Conservation (phyloP, 208 protist genomes). For the Crithidia thermophila region DNA sequence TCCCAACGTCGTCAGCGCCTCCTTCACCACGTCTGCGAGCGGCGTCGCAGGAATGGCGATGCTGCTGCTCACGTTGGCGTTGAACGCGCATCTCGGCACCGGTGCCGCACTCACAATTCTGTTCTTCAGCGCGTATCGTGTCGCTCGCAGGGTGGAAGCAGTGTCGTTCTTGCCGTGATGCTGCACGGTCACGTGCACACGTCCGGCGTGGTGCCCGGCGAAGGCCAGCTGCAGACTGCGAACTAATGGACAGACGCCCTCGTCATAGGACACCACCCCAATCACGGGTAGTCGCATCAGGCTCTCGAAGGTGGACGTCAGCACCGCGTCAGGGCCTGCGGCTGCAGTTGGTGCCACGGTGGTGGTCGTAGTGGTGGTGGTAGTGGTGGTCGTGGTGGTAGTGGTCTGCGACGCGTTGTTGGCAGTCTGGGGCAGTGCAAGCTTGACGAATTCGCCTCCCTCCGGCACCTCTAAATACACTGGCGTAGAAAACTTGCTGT, state of each 20-base stretch:
- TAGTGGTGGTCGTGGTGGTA: no score
- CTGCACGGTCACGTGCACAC: slow-evolving; percentile 18
- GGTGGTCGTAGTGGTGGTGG: no score
- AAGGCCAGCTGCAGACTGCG: slow-evolving; percentile 54
- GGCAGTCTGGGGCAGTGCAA: no score
- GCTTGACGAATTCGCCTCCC: no score
- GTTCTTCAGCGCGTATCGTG: slow-evolving; percentile 26
- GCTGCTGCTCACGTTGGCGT: background rate
- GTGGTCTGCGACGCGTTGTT: no score
- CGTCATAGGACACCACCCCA: slow-evolving; percentile 39
- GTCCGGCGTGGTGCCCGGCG: slow-evolving; percentile 36
- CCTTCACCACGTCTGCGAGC: slow-evolving; percentile 1
- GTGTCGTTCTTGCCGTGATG: slow-evolving; percentile 14
- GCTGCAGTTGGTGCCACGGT: background rate
- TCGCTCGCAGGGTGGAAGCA: slow-evolving; percentile 19
- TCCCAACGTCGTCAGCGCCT: background rate
- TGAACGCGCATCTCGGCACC: slow-evolving; percentile 33
- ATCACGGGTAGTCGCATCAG: slow-evolving; percentile 64
- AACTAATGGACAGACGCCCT: slow-evolving; percentile 50
- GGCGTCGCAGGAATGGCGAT: background rate
- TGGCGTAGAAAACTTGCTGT: slow-evolving; percentile 21
- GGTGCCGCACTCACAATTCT: slow-evolving; percentile 28
- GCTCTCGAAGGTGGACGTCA: slow-evolving; percentile 20
- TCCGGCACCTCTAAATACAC: slow-evolving; percentile 29
- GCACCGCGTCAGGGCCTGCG: background rate